Percentiles rank a stretch among this genome's conserved stretches.
These are phyloP conservation scores for Peribolospora kevripleyi DNA, from an alignment of 768 basidiomycete species.

Conservation along the genomic window DNA sequence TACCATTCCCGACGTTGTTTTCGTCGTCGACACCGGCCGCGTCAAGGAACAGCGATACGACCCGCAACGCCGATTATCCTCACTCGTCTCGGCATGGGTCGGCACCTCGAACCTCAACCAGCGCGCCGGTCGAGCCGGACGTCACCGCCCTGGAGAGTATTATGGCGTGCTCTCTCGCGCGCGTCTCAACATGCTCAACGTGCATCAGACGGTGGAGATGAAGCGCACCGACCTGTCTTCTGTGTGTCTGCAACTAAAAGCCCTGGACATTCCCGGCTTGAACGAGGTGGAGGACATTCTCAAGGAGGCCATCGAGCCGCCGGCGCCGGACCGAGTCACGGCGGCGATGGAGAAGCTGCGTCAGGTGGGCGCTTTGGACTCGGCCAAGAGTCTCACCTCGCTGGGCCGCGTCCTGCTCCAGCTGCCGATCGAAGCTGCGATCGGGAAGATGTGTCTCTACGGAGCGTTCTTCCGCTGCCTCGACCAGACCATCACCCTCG, in stretches of 20 bases:
- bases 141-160: slow-evolving; percentile 75
- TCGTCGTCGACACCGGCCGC: slow-evolving; percentile 21
- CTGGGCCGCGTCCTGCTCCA: slow-evolving; percentile 71
- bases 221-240: slow-evolving; percentile 68
- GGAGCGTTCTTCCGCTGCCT: slow-evolving; percentile 84
- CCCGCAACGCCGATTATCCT: slow-evolving; percentile 64
- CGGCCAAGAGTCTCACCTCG: slow-evolving; percentile 49
- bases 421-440: slow-evolving; percentile 66
- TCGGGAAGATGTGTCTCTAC: slow-evolving; percentile 69
- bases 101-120: slow-evolving; percentile 76
- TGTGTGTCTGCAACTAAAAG: slow-evolving; percentile 84
- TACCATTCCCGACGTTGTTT: slow-evolving; percentile 46
- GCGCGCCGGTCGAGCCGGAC: slow-evolving; percentile 72
- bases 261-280: slow-evolving; percentile 65
- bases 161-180: slow-evolving; percentile 50
- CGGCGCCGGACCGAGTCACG: slow-evolving; percentile 44
- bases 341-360: slow-evolving; percentile 57
- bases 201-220: slow-evolving; percentile 87
- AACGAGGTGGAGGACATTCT: slow-evolving; percentile 57
- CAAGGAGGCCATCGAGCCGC: slow-evolving; percentile 63
- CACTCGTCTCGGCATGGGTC: slow-evolving; percentile 73
- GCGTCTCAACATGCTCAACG: slow-evolving; percentile 36
- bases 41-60: slow-evolving; percentile 23
- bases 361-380: slow-evolving; percentile 69
- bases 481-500: slow-evolving; percentile 37